Evolutionary conservation across 176 grass and related monocot genomes (phyloP).

Genomic region (Echinochloa phyllopogon): DNA sequence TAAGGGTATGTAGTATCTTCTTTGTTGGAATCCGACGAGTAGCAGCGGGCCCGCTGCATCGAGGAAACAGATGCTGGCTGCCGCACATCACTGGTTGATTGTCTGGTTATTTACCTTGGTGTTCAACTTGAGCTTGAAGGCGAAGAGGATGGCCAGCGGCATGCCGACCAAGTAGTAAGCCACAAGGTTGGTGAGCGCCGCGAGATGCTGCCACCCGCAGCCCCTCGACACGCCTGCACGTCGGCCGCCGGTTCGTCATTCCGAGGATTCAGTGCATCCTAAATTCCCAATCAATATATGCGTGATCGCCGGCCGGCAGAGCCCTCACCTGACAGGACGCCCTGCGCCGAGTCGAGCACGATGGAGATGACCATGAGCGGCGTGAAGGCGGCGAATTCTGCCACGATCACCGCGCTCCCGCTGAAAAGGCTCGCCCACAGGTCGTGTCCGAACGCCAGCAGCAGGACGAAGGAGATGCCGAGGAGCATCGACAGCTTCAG

Average conservation of each 20-base stretch:
- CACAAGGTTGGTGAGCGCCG: constrained; percentile 78
- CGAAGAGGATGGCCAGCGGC: constrained; percentile 71
- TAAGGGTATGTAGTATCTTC: no score
- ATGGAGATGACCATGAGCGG: constrained; percentile 64
- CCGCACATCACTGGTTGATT: no score
- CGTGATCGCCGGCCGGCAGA: no score
- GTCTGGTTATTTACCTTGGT: background rate
- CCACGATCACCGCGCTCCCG: constrained; percentile 54
- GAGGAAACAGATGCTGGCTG: no score
- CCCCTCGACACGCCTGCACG: constrained; percentile 68
- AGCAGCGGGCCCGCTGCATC: no score
- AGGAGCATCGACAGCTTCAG: constrained; percentile 78
- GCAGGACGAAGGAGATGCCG: constrained; percentile 51
- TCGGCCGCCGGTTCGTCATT: no score
- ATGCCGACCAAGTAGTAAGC: constrained; percentile 83
- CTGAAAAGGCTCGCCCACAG: constrained; percentile 79
- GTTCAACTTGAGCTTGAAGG: constrained; percentile 68
- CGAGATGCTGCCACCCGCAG: constrained; percentile 94
- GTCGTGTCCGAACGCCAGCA: constrained; percentile 61
- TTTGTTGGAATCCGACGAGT: no score
- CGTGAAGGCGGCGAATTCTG: constrained; percentile 57
- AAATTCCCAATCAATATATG: no score
- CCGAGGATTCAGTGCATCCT: no score
- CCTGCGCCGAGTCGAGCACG: constrained; percentile 79
- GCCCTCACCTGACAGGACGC: constrained; percentile 58